phyloP scores from a whole-genome alignment of 169 alveolate species.

The Eimeria maxima region DNA sequence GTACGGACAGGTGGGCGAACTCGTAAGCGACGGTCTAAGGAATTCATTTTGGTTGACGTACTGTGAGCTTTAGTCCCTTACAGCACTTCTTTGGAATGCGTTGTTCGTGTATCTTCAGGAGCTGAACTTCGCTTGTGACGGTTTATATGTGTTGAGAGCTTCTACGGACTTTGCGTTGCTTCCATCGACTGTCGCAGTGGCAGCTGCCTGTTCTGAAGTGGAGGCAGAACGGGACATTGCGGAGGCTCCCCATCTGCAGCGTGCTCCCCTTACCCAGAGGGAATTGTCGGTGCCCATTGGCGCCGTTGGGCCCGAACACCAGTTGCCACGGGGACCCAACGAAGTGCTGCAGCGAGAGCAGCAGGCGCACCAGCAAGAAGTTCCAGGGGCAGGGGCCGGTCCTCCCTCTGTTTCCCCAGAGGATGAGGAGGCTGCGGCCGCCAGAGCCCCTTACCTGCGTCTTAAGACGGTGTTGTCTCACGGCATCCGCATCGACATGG shows the following conservation, averaged over 20 bases:
- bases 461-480: constrained; percentile 63
- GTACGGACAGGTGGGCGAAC: background rate
- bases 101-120: constrained; percentile 3
- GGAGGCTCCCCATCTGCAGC: constrained; percentile 31
- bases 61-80: background rate
- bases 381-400: constrained; percentile 22
- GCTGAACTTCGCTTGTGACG: constrained; percentile 57
- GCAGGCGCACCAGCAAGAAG: constrained; percentile 28
- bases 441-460: constrained; percentile 60
- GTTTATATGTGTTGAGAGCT: constrained; percentile 54
- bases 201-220: constrained; percentile 17
- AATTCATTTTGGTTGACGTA: background rate
- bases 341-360: constrained; percentile 33
- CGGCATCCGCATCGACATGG: constrained; percentile 55
- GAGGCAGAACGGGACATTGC: constrained; percentile 14
- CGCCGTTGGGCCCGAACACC: constrained; percentile 19
- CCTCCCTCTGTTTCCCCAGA: background rate
- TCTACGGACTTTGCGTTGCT: constrained; percentile 65
- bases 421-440: constrained; percentile 69
- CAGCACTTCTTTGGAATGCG: background rate
- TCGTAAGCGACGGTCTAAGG: background rate
- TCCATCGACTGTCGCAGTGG: constrained; percentile 42
- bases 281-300: background rate
- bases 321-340: background rate
- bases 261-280: background rate